Percentiles rank a stretch among this genome's conserved stretches.
These are phyloP conservation scores for Rhododendron simsii DNA, from an alignment of 148 eudicot species.

Conservation along the genomic window DNA sequence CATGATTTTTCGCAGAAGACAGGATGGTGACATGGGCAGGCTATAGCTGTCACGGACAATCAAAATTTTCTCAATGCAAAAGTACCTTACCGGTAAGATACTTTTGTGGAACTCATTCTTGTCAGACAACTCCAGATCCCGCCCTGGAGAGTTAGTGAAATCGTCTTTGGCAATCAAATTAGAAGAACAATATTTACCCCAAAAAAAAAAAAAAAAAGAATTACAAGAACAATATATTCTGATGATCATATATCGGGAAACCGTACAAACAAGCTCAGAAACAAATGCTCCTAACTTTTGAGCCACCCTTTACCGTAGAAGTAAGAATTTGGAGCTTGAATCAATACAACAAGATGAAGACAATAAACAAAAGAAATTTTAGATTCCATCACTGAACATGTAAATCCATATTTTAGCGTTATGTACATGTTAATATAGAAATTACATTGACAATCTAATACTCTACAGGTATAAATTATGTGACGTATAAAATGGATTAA, in stretches of 20 bases:
- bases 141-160: background rate
- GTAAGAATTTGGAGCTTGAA: background rate
- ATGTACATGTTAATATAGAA: background rate
- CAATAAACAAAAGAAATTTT: background rate
- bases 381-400: background rate
- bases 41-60: background rate
- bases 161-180: background rate
- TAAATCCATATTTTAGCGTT: background rate
- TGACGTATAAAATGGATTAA: background rate
- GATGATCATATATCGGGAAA: background rate
- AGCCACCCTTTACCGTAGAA: background rate
- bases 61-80: background rate
- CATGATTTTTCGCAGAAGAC: background rate
- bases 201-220: too few species aligned
- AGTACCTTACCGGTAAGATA: too few species aligned
- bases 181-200: too few species aligned
- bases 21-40: too few species aligned
- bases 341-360: background rate
- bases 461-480: too few species aligned
- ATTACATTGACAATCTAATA: background rate
- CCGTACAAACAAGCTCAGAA: background rate
- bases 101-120: background rate
- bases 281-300: background rate
- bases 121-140: background rate
- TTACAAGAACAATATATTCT: background rate